Conservation (phyloP, 2,329 filamentous ascomycete species). For the Curvularia spicifera region DNA sequence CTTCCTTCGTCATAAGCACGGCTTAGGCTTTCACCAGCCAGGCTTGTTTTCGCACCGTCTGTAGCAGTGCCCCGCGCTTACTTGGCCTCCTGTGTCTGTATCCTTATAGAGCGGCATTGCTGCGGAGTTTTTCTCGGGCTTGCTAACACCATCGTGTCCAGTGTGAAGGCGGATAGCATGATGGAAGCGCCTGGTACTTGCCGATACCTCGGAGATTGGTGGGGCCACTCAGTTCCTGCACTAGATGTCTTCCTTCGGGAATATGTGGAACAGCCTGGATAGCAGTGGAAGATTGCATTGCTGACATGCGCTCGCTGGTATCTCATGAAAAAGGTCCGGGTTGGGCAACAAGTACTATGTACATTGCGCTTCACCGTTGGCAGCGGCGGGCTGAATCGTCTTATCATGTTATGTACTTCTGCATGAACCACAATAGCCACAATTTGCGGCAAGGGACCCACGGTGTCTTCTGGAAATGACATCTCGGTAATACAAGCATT, state of each 20-base stretch:
- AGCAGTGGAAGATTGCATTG: neutral
- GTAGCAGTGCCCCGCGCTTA: neutral
- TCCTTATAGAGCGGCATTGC: neutral
- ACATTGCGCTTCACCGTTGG: neutral
- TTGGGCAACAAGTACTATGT: neutral
- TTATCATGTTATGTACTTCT: neutral
- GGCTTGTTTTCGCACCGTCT: conserved; percentile 13
- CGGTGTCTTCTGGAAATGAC: neutral
- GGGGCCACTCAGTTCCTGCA: conserved; percentile 5
- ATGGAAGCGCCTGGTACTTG: neutral
- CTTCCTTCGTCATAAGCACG: neutral
- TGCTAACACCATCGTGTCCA: neutral
- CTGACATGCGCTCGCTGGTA: neutral
- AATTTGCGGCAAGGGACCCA: neutral
- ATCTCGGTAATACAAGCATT: neutral
- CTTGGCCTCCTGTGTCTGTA: neutral
- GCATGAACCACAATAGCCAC: neutral
- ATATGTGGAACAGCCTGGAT: neutral
- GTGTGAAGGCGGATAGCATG: neutral
- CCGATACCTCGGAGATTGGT: conserved; percentile 4
- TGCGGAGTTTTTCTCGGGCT: neutral
- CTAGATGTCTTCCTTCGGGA: neutral
- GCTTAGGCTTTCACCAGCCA: too few relatives aligned
- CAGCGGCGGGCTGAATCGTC: neutral
- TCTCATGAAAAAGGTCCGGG: neutral